Base-by-base conservation (phyloP, 2,329 filamentous ascomycete species). In the Tolypocladium amazonense region DNA sequence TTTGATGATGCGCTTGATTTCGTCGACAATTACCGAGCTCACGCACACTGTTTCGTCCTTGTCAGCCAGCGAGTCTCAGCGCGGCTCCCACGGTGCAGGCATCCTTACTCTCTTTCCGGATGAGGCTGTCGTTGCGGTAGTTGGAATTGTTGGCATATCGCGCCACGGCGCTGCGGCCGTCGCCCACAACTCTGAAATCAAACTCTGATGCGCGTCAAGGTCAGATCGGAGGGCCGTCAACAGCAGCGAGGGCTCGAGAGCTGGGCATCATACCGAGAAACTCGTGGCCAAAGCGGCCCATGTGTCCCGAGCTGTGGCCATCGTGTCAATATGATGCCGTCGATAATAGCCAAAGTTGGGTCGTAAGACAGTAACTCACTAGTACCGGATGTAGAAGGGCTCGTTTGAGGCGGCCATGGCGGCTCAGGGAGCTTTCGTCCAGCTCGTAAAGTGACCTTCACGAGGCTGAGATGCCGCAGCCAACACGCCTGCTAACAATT, bases 61-160 rank as follows among this genome's bases (percentile, higher is more conserved):
- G 33, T 33, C 23, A 56, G 52, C n/a, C 25, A 35, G 25, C 37
- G 4, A 35, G 30, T 20, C 30, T 12, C 30, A 2, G 3, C 50
- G 14, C 30, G 20, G 12, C 1, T 35, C 20, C 5, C 50, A 4
- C 9, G 20, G 7, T 14, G 15, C 50, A 23, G 11, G 39, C 37
- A 56, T 52, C 75, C 92, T 67, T 80, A 97, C 94, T 99, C 80
- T 99, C 94, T 92, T 99, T 99, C 65, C 94, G 89, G 71, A 99
- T 99, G 67, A 99, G 79, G 64, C 92, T 97, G 73, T 99, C 94
- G 76, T 99, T 99, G 70, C 94, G 88, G 78, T 99, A 99, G 77
- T 99, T 99, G 60, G 93, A 97, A 76, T 99, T 99, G 81, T 99
- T 99, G 65, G 94, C 94, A 77, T 99, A 99, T 76, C 94, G 88